Evolutionary conservation across 169 alveolate genomes (phyloP).

Genomic region (Neospora caninum): DNA sequence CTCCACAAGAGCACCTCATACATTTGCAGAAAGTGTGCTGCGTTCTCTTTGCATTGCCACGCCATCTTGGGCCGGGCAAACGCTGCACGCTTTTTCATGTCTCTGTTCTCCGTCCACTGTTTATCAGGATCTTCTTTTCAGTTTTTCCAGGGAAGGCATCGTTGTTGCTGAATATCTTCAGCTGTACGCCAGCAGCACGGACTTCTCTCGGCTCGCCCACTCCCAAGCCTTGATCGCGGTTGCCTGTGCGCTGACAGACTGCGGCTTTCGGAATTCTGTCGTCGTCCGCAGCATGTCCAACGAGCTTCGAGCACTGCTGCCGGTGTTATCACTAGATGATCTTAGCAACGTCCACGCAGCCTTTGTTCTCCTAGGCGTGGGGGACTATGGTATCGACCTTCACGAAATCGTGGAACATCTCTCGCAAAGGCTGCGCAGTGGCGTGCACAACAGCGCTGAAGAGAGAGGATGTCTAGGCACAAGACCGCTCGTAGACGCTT

Average conservation of each 20-base stretch:
- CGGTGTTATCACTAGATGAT: neutral
- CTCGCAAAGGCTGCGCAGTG: neutral
- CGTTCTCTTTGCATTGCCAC: too few species aligned
- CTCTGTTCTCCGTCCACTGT: neutral
- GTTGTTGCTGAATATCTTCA: neutral
- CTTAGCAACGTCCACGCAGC: neutral
- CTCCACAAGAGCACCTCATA: too few species aligned
- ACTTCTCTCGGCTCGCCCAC: neutral
- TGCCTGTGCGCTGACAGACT: neutral
- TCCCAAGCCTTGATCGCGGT: neutral
- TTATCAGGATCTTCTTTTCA: neutral
- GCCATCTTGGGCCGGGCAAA: too few species aligned
- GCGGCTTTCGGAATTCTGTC: neutral
- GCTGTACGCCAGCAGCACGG: neutral
- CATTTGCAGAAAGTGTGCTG: too few species aligned
- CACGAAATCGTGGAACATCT: neutral
- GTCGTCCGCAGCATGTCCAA: neutral
- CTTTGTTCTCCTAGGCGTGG: neutral
- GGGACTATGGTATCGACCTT: neutral
- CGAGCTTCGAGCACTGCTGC: neutral
- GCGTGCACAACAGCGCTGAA: neutral
- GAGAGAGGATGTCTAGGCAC: neutral
- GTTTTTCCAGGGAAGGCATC: neutral
- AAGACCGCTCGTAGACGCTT: neutral
- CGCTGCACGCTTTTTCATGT: too few species aligned